Base-by-base conservation (phyloP, 2,329 filamentous ascomycete species). In the Monilinia laxa region DNA sequence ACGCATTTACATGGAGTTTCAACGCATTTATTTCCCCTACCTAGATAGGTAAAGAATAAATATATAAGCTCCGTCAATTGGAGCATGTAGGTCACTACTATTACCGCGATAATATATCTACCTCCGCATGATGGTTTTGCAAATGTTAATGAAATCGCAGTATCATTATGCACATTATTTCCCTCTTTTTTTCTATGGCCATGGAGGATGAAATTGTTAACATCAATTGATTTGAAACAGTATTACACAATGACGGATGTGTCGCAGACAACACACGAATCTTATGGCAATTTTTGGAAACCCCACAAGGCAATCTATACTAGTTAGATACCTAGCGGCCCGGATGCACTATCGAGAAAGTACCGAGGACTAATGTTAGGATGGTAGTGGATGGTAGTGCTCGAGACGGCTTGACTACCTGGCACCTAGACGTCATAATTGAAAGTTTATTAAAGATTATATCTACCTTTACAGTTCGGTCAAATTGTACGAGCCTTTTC, bases 1-100 rank as follows among this genome's bases (percentile, higher is more conserved):
- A 55, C 20, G 64, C 63, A 65, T 65, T 65, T 60, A 60, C 55
- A 40, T 52, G 55, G 54, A 65, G 53, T 53, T 42, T 53, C 14
- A 20, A 60, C 20, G 28, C 42, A 38, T 11, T 60, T 35, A 35
- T 12, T 51, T 23, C 20, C 23, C 47, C 20, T 23, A 51, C 23
- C 10, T 55, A 23, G 42, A 18, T 38, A 60, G 12, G 28, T 51
- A 7, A 51, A 60, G 25, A 23, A 60, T 11, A 49, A 35, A 35
- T 35, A 49, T 20, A 35, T 23, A 35, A 7, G 6, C 12, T n/a
- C 57, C 20, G 20, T 60, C 28, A 49, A 35, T 49, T 35, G 28
- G 42, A 23, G 28, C n/a, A 18, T 25, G 35, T 11, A 49, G 45
- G 42, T 20, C 20, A 18, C 47, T 35, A 23, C 25, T 49, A 35